phyloP scores from a whole-genome alignment of 768 basidiomycete genomes.

The Mycena alexandri region DNA sequence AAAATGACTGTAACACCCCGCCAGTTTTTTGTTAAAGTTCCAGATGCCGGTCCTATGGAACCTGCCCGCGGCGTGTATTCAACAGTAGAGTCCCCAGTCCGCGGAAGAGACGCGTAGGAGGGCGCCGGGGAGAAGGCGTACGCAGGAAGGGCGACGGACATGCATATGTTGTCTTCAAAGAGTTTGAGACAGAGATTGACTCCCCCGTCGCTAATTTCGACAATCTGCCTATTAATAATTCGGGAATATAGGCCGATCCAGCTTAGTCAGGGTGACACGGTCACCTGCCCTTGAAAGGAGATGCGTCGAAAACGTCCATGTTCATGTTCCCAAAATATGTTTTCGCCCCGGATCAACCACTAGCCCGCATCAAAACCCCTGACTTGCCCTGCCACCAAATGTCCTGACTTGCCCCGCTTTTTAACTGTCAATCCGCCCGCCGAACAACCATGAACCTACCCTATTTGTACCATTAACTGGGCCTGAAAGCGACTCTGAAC shows the following conservation, averaged over 20 bases:
- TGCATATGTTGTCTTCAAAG: constrained; percentile 12
- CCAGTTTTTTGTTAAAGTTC: constrained; percentile 50
- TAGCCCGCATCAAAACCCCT: not conserved
- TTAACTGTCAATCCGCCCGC: not conserved
- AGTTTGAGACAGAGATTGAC: too few species aligned
- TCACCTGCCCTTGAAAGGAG: not conserved
- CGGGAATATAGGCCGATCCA: too few species aligned
- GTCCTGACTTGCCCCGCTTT: not conserved
- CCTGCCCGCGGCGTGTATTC: constrained; percentile 53
- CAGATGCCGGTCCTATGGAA: constrained; percentile 32
- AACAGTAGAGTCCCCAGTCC: constrained; percentile 51
- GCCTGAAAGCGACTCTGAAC: too few species aligned
- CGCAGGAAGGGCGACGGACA: constrained; percentile 33
- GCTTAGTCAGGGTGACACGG: not conserved
- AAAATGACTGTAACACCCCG: constrained; percentile 52
- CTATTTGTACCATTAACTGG: not conserved
- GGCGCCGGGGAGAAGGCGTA: constrained; percentile 41
- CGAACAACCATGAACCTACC: not conserved
- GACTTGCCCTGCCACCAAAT: too few species aligned
- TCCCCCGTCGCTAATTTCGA: too few species aligned
- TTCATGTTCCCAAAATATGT: too few species aligned
- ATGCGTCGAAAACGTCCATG: too few species aligned
- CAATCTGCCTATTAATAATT: too few species aligned
- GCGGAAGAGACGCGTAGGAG: constrained; percentile 51
- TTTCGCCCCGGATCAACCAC: not conserved